These are phyloP conservation scores for Prototheca wickerhamii DNA, from an alignment of 163 green algal genomes.

Conservation along the genomic window DNA sequence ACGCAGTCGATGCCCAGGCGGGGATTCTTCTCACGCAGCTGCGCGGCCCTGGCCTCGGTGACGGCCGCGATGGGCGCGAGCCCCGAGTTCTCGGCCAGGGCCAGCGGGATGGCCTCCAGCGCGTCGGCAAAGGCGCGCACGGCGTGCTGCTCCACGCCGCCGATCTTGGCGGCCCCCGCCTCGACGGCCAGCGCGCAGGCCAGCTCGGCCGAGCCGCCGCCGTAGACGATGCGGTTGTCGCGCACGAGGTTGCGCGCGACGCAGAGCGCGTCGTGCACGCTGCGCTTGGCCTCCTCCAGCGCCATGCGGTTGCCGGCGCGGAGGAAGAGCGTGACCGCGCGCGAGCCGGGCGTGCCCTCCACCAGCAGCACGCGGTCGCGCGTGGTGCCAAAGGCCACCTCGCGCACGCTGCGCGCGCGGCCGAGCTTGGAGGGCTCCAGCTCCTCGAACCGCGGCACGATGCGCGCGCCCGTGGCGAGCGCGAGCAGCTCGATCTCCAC, in stretches of 20 bases:
- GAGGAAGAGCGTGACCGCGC: constrained; percentile 95
- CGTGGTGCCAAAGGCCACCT: constrained; percentile 84
- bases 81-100: constrained; percentile 94
- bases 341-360: constrained; percentile 86
- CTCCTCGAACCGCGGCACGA: constrained; percentile 91
- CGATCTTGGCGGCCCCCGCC: constrained; percentile 63
- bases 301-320: constrained; percentile 72
- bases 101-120: constrained; percentile 79
- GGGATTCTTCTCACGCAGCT: constrained; percentile 77
- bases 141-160: constrained; percentile 87
- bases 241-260: constrained; percentile 96
- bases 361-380: constrained; percentile 95
- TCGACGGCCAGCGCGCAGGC: constrained; percentile 82
- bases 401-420: constrained; percentile 45
- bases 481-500: constrained; percentile 97
- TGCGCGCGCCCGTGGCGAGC: constrained; percentile 91
- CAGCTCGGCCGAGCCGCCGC: constrained; percentile 91
- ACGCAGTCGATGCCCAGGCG: constrained; percentile 98
- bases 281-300: constrained; percentile 94
- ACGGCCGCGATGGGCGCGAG: constrained; percentile 86
- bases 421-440: constrained; percentile 88
- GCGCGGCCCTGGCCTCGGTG: constrained; percentile 55
- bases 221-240: constrained; percentile 95
- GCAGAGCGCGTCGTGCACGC: constrained; percentile 94
- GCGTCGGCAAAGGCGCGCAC: constrained; percentile 91